Evolutionary conservation across 352 stramenopile species (phyloP).

Genomic region (Thalassiosira hispida): DNA sequence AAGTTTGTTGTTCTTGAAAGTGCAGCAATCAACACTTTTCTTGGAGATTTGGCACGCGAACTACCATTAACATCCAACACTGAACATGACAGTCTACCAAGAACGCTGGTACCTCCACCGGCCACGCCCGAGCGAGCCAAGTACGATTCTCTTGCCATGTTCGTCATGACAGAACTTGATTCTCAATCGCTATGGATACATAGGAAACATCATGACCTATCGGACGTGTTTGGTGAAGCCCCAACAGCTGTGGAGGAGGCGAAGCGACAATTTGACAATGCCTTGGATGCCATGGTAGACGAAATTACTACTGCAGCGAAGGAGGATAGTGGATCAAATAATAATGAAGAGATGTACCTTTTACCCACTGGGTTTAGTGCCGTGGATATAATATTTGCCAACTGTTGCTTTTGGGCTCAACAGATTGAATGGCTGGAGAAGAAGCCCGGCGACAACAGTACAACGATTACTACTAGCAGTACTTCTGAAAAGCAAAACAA

Average conservation of each 20-base stretch:
- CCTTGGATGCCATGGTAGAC: slow-evolving; percentile 40
- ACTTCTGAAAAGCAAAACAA: slow-evolving; percentile 4
- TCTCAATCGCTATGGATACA: slow-evolving; percentile 79
- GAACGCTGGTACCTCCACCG: slow-evolving; percentile 62
- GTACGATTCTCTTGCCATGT: slow-evolving; percentile 63
- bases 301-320: slow-evolving; percentile 23
- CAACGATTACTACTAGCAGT: not conserved
- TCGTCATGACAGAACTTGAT: slow-evolving; percentile 74
- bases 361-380: slow-evolving; percentile 68
- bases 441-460: not conserved
- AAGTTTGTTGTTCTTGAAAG: slow-evolving; percentile 71
- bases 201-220: slow-evolving; percentile 69
- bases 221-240: slow-evolving; percentile 60
- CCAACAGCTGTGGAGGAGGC: slow-evolving; percentile 63
- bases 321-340: not conserved
- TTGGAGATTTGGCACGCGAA: slow-evolving; percentile 66
- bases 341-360: slow-evolving; percentile 45
- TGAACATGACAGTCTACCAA: no score
- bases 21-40: slow-evolving; percentile 77
- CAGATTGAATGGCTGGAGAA: slow-evolving; percentile 64
- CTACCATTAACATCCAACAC: no score
- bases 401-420: slow-evolving; percentile 75
- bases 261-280: slow-evolving; percentile 67
- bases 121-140: slow-evolving; percentile 56
- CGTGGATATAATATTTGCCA: slow-evolving; percentile 74